Evolutionary conservation across 106 monocot genomes (phyloP).

Genomic region (Agapanthus africanus): DNA sequence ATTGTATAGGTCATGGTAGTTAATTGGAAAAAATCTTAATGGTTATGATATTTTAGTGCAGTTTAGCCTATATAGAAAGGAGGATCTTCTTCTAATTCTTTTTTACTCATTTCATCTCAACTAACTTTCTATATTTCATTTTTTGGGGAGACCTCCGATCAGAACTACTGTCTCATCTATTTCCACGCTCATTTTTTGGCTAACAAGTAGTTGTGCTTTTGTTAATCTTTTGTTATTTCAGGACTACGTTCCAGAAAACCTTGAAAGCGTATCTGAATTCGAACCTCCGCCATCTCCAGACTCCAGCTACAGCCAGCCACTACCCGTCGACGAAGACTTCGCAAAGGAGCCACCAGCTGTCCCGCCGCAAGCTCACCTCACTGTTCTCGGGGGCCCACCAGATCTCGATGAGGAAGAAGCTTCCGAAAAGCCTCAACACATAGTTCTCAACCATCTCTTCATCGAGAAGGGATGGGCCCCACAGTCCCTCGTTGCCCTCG

Average conservation of each 20-base stretch:
- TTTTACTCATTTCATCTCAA: no score
- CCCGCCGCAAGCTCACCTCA: slow-evolving; percentile 46
- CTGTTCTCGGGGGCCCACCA: slow-evolving; percentile 56
- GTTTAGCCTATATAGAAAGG: no score
- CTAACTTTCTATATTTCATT: no score
- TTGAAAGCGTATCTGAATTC: slow-evolving; percentile 47
- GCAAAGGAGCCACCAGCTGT: slow-evolving; percentile 52
- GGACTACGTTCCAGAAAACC: slow-evolving; percentile 64
- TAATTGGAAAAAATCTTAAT: no score
- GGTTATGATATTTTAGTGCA: no score
- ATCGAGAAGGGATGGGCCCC: slow-evolving; percentile 80
- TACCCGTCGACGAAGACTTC: slow-evolving; percentile 41
- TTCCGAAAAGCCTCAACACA: slow-evolving; percentile 51
- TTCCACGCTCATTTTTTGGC: no score
- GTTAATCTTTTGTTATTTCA: slow-evolving; percentile 12
- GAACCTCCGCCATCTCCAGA: slow-evolving; percentile 56
- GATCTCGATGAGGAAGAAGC: slow-evolving; percentile 28
- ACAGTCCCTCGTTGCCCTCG: slow-evolving; percentile 63
- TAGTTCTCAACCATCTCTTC: slow-evolving; percentile 81
- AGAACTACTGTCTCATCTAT: no score
- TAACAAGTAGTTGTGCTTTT: neutral
- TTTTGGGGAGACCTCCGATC: no score
- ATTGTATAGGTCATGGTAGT: no score
- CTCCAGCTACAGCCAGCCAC: slow-evolving; percentile 38
- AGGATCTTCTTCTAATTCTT: no score